Conservation (phyloP, 2,329 filamentous ascomycete genomes). For the Aspergillus aculeatus region DNA sequence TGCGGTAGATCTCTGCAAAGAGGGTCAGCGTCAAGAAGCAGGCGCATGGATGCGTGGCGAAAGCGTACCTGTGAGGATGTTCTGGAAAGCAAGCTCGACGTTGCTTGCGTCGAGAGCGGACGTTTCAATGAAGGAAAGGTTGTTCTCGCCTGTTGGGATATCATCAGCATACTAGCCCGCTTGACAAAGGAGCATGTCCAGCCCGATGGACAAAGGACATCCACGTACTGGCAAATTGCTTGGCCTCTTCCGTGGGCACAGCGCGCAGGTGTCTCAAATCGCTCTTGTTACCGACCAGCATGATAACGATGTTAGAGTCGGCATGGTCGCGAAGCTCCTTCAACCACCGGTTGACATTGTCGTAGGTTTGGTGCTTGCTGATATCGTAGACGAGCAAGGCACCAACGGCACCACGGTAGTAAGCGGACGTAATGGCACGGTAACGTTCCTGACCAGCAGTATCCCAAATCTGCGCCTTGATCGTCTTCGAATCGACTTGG, state of each 20-base stretch:
- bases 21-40: slow-evolving; percentile 7
- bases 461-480: slow-evolving; percentile 99
- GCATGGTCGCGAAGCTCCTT: slow-evolving; percentile 98
- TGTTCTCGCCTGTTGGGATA: slow-evolving; percentile 75
- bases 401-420: slow-evolving; percentile 96
- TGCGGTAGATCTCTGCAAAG: slow-evolving; percentile 89
- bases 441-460: slow-evolving; percentile 98
- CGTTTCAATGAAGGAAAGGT: slow-evolving; percentile 98
- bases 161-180: slow-evolving; percentile 15
- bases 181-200: background rate
- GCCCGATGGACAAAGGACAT: background rate
- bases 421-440: slow-evolving; percentile 97
- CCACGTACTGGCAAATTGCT: slow-evolving; percentile 85
- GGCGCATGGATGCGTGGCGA: slow-evolving; percentile 14
- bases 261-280: slow-evolving; percentile 98
- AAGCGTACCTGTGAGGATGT: slow-evolving; percentile 87
- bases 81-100: slow-evolving; percentile 98
- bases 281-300: slow-evolving; percentile 99
- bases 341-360: slow-evolving; percentile 98
- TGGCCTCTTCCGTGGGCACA: slow-evolving; percentile 96
- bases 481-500: slow-evolving; percentile 98
- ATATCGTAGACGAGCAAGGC: slow-evolving; percentile 99
- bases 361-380: slow-evolving; percentile 99
- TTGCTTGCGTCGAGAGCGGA: slow-evolving; percentile 98
- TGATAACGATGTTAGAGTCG: slow-evolving; percentile 98